phyloP scores from a whole-genome alignment of 2,329 filamentous ascomycete species.

The Parastagonospora nodorum region DNA sequence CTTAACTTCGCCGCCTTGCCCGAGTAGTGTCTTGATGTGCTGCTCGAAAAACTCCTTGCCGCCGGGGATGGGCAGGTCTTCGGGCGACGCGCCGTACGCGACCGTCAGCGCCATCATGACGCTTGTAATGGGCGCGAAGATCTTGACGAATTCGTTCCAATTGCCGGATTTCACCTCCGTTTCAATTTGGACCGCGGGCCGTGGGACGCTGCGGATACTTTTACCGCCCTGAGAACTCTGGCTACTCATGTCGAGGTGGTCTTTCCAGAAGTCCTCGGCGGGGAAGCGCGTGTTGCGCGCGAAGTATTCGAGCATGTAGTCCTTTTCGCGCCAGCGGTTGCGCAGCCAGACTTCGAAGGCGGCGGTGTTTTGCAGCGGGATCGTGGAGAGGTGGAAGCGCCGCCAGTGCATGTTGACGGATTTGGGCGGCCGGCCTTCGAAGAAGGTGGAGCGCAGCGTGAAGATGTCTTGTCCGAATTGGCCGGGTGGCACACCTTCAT shows the following conservation, averaged over 20 bases:
- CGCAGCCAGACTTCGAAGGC: slow-evolving; percentile 85
- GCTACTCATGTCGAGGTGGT: slow-evolving; percentile 45
- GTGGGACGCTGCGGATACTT: slow-evolving; percentile 39
- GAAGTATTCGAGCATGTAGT: slow-evolving; percentile 84
- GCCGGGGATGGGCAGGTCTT: slow-evolving; percentile 40
- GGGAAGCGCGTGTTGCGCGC: slow-evolving; percentile 77
- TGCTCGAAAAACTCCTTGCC: slow-evolving; percentile 43
- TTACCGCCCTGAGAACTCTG: slow-evolving; percentile 40
- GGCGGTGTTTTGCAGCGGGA: slow-evolving; percentile 75
- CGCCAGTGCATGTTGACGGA: slow-evolving; percentile 98
- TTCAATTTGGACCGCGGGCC: slow-evolving; percentile 51
- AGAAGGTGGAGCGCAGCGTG: slow-evolving; percentile 82
- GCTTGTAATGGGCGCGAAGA: slow-evolving; percentile 58
- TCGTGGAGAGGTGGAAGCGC: slow-evolving; percentile 77
- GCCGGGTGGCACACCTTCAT: slow-evolving; percentile 77
- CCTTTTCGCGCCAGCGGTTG: slow-evolving; percentile 90
- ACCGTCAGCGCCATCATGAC: slow-evolving; percentile 54
- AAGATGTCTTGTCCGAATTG: slow-evolving; percentile 91
- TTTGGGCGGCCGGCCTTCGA: slow-evolving; percentile 86
- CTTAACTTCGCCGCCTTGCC: slow-evolving; percentile 39
- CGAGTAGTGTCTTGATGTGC: slow-evolving; percentile 39
- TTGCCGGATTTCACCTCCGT: slow-evolving; percentile 56
- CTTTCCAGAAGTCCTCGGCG: slow-evolving; percentile 59
- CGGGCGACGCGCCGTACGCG: slow-evolving; percentile 48
- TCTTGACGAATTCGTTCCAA: slow-evolving; percentile 58